Evolutionary conservation across 139 green algal genomes (phyloP).

Genomic region (Picochlorum sp.): DNA sequence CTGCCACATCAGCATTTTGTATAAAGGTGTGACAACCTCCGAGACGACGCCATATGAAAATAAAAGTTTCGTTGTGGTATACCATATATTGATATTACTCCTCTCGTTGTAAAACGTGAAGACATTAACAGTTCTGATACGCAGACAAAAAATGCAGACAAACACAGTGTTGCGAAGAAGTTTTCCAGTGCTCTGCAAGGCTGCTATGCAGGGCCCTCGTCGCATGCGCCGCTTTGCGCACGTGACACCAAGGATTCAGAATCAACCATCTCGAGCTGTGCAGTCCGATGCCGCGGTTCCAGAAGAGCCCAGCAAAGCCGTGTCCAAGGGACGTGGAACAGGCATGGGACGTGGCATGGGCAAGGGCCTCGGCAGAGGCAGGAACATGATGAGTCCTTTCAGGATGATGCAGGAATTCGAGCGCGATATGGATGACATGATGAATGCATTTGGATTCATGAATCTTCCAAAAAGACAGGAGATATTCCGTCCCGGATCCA

Average conservation of each 20-base stretch:
- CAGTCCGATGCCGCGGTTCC: neutral
- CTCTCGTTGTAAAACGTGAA: no score
- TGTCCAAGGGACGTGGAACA: neutral
- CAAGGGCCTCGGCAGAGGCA: neutral
- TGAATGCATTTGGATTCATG: slow-evolving; percentile 12
- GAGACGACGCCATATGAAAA: no score
- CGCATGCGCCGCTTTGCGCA: no score
- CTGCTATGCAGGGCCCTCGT: no score
- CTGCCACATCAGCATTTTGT: no score
- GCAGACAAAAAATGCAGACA: no score
- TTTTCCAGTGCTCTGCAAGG: no score
- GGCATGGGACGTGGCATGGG: neutral
- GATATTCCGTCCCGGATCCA: neutral
- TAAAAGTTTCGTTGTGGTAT: no score
- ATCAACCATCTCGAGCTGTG: neutral
- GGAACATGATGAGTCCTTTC: neutral
- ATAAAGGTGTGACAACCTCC: no score
- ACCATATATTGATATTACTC: no score
- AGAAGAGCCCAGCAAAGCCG: neutral
- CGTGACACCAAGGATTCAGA: neutral
- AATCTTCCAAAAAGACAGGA: neutral
- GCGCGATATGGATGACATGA: slow-evolving; percentile 12
- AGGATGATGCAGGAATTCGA: slow-evolving; percentile 6
- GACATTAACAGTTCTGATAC: no score
- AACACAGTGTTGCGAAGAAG: no score